These are phyloP conservation scores for Pythium dissimile DNA, from an alignment of 352 stramenopile species.

Conservation along the genomic window DNA sequence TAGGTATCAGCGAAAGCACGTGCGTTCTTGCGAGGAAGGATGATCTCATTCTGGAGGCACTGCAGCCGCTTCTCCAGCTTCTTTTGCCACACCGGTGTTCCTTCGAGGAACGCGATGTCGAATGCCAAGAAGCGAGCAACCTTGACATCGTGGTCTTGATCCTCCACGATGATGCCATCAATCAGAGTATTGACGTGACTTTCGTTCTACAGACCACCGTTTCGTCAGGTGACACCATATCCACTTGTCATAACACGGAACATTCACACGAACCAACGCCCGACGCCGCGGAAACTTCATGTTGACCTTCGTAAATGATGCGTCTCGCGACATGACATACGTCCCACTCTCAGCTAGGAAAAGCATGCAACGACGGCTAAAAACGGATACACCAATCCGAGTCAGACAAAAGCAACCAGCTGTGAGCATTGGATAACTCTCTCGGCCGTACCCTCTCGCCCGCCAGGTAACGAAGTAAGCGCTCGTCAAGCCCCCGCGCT, in stretches of 20 bases:
- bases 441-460: conserved; percentile 73
- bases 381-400: conserved; percentile 5
- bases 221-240: not conserved
- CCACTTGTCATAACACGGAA: not conserved
- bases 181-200: conserved; percentile 78
- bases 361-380: conserved; percentile 73
- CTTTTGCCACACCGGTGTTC: conserved; percentile 78
- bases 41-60: conserved; percentile 88
- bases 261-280: conserved; percentile 43
- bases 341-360: conserved; percentile 63
- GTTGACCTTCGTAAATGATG: conserved; percentile 84
- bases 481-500: conserved; percentile 72
- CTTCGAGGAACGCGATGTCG: conserved; percentile 81
- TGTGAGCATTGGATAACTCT: not conserved
- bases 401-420: not conserved
- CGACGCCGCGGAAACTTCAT: conserved; percentile 86
- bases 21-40: conserved; percentile 83
- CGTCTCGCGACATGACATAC: conserved; percentile 78
- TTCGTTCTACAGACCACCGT: conserved; percentile 41
- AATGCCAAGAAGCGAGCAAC: conserved; percentile 78
- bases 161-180: conserved; percentile 83
- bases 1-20: conserved; percentile 6
- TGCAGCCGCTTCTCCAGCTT: conserved; percentile 86
- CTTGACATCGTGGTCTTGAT: conserved; percentile 74
- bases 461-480: conserved; percentile 84